phyloP scores from a whole-genome alignment of 805 yeast species.

The Diddensiella caesifluorescens region DNA sequence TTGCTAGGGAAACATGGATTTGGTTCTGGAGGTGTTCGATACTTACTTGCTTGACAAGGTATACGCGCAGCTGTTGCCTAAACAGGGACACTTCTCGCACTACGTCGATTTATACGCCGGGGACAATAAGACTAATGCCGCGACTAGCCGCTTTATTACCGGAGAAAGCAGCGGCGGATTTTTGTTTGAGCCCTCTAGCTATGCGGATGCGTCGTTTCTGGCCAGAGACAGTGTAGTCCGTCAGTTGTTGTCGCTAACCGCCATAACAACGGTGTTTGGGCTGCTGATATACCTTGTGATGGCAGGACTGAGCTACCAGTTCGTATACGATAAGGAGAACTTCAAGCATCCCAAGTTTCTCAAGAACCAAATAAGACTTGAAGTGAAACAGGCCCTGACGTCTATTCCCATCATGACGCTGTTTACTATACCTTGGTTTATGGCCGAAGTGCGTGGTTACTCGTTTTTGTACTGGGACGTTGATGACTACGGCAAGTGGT shows the following conservation, averaged over 20 bases:
- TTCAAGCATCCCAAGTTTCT: constrained; percentile 95
- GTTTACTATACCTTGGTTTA: constrained; percentile 85
- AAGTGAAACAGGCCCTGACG: constrained; percentile 67
- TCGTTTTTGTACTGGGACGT: constrained; percentile 70
- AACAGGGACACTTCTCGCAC: constrained; percentile 7
- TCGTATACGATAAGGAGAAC: constrained; percentile 80
- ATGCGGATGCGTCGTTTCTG: constrained; percentile 61
- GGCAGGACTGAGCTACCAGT: constrained; percentile 71
- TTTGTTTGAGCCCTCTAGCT: constrained; percentile 50
- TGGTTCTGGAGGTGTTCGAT: constrained; percentile 78
- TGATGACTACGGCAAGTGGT: constrained; percentile 64
- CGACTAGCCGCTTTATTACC: too few species aligned
- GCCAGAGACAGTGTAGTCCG: constrained; percentile 69
- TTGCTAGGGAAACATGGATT: constrained; percentile 58
- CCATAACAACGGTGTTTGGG: constrained; percentile 76
- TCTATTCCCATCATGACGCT: constrained; percentile 88
- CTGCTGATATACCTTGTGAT: constrained; percentile 71
- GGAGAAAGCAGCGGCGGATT: too few species aligned
- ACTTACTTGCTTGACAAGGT: constrained; percentile 65
- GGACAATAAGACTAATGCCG: too few species aligned
- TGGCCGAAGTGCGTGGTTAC: constrained; percentile 76
- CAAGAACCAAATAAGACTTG: constrained; percentile 86
- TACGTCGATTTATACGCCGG: too few species aligned
- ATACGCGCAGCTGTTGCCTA: constrained; percentile 66
- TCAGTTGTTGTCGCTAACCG: constrained; percentile 60